Conservation (phyloP, 768 basidiomycete species). For the Crassisporium funariophilum region DNA sequence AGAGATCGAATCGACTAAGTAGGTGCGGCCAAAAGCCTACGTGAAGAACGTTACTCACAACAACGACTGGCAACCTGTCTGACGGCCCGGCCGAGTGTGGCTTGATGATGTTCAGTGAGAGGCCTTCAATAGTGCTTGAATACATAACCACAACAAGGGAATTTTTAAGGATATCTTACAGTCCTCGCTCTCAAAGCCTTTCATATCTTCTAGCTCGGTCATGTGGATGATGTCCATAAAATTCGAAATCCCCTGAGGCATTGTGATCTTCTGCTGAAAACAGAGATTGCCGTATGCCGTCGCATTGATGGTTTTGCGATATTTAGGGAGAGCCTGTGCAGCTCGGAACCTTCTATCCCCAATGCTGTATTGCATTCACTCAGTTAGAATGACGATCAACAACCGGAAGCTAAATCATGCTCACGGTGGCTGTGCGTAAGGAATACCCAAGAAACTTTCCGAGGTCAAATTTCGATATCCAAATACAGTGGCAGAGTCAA, state of each 20-base stretch:
- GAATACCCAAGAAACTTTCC: slow-evolving; percentile 51
- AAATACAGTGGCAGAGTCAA: slow-evolving; percentile 46
- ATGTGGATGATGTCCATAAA: slow-evolving; percentile 32
- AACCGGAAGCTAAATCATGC: slow-evolving; percentile 13
- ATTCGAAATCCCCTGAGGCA: slow-evolving; percentile 34
- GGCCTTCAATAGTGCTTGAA: too few species aligned
- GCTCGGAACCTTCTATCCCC: slow-evolving; percentile 47
- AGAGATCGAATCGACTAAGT: not conserved
- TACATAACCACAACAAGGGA: too few species aligned
- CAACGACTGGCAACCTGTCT: slow-evolving; percentile 52
- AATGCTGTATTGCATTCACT: slow-evolving; percentile 30
- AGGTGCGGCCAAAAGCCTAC: not conserved
- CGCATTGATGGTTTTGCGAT: slow-evolving; percentile 39
- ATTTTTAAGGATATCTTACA: slow-evolving; percentile 33
- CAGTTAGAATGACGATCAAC: not conserved
- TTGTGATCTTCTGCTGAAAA: slow-evolving; percentile 42
- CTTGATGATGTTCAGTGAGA: slow-evolving; percentile 52
- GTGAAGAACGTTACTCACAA: slow-evolving; percentile 34
- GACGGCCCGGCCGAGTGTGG: slow-evolving; percentile 38
- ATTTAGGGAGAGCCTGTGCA: slow-evolving; percentile 37
- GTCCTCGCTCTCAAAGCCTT: slow-evolving; percentile 41
- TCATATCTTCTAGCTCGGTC: slow-evolving; percentile 28
- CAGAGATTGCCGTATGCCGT: slow-evolving; percentile 45
- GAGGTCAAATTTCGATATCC: slow-evolving; percentile 35
- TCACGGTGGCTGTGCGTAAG: slow-evolving; percentile 55